Evolutionary conservation across 2,329 filamentous ascomycete genomes (phyloP).

Genomic region (Sporothrix euskadiensis): DNA sequence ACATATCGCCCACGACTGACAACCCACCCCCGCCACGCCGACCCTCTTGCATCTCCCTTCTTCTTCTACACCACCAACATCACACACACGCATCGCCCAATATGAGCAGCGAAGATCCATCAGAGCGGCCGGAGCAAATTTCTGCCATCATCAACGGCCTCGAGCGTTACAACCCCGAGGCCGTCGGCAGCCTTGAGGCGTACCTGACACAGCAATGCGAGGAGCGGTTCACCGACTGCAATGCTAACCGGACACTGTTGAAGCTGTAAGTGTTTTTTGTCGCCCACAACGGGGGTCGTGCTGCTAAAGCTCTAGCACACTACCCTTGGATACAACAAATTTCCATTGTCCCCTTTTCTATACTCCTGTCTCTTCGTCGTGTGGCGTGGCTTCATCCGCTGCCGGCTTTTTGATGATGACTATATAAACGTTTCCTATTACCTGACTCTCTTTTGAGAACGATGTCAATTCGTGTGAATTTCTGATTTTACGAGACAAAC

Average conservation of each 20-base stretch:
- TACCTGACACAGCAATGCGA: constrained; percentile 96
- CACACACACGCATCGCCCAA: constrained; percentile 39
- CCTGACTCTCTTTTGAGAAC: constrained; percentile 65
- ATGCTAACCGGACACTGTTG: constrained; percentile 91
- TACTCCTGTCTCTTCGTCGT: not conserved
- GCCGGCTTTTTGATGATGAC: constrained; percentile 61
- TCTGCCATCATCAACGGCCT: constrained; percentile 93
- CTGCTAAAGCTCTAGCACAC: not conserved
- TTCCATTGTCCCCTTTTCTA: not conserved
- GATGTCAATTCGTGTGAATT: constrained; percentile 62
- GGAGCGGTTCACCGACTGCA: constrained; percentile 89
- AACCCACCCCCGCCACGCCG: constrained; percentile 28
- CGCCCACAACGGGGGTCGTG: not conserved
- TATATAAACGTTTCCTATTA: constrained; percentile 99
- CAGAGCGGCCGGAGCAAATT: constrained; percentile 89
- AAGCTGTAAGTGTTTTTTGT: constrained; percentile 76
- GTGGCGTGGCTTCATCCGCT: constrained; percentile 25
- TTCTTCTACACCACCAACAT: constrained; percentile 9
- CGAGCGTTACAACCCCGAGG: constrained; percentile 98
- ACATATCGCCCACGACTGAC: not conserved
- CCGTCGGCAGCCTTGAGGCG: constrained; percentile 86
- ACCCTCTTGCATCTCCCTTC: constrained; percentile 32
- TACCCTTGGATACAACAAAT: not conserved
- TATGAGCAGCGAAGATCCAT: constrained; percentile 79
- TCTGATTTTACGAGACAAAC: constrained; percentile 43